Evolutionary conservation across 2,329 filamentous ascomycete species (phyloP), one percentile per base, ranked within the genome.

Genomic region (Colletotrichum euphorbiae): DNA sequence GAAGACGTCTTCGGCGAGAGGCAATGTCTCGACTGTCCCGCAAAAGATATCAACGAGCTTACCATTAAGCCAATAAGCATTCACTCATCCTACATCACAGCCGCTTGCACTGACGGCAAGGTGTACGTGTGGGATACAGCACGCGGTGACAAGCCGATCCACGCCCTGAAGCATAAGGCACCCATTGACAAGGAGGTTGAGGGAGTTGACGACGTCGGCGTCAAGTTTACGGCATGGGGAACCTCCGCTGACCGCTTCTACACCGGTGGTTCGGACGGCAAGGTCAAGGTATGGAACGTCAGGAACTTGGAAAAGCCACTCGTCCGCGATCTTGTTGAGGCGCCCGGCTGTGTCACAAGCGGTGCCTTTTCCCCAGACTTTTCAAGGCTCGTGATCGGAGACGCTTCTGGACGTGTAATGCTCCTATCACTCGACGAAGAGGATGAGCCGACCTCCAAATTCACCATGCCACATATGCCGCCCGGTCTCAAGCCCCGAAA

Each of bases 161-260:
- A 90, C 72, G 76, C 84, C 2, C 78, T 91, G 0, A 71, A 78
- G 6, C 89, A 91, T 69, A 87, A 85, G 9, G 76, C 77, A 42
- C 81, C 78, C 0, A 70, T 81, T 1, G 81, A 87, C 42, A 77
- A 84, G 12, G 86, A 88, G 65, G 77, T 79, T 8, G 86, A 87
- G 12, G 86, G 88, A 66, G 77, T 79, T 8, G 86, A 87, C 57
- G 89, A 90, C 66, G 85, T 85, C 0, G 89, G 89, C 2, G 86
- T 90, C 46, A 90, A 90, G 73, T 90, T 91, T 71, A 84, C 84
- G 0, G 84, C 87, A 4, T 91, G 88, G 89, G 88, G 87, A 1
- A 82, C 79, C 15, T 85, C 83, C 0, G 75, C 80, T 0, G 85
- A 89, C 62, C 82, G 88, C 0, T 82, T 91, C 48, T 91, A 90